Evolutionary conservation across 2,329 filamentous ascomycete genomes (phyloP).

Genomic region (Furcasterigmium furcatum): DNA sequence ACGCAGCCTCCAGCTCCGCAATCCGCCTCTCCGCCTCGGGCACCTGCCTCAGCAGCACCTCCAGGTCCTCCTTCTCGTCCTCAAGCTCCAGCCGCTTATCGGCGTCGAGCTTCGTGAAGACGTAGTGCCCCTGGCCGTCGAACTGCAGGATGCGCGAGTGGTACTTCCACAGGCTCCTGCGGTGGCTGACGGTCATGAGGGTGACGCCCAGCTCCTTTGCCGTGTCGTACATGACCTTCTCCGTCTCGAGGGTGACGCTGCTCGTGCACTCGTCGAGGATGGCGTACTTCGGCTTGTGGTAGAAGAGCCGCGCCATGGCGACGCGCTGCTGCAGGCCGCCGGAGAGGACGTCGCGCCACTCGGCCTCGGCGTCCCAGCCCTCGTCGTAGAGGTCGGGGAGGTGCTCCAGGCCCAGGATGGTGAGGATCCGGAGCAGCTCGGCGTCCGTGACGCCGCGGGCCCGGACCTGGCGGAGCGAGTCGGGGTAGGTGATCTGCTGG

Average conservation of each 20-base stretch:
- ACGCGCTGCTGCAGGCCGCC: slow-evolving; percentile 93
- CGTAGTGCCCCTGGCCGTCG: slow-evolving; percentile 86
- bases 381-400: slow-evolving; percentile 73
- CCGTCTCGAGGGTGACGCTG: slow-evolving; percentile 90
- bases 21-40: slow-evolving; percentile 86
- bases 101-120: slow-evolving; percentile 88
- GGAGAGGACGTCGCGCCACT: slow-evolving; percentile 93
- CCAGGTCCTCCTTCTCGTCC: slow-evolving; percentile 94
- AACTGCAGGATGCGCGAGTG: slow-evolving; percentile 94
- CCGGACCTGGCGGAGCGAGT: slow-evolving; percentile 83
- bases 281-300: slow-evolving; percentile 87
- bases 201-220: slow-evolving; percentile 90
- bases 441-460: slow-evolving; percentile 78
- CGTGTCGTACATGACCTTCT: slow-evolving; percentile 95
- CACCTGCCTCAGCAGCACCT: slow-evolving; percentile 78
- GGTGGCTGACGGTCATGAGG: slow-evolving; percentile 93
- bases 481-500: slow-evolving; percentile 96
- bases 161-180: slow-evolving; percentile 93
- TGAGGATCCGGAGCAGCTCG: slow-evolving; percentile 74
- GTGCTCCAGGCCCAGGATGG: slow-evolving; percentile 76
- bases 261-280: slow-evolving; percentile 97
- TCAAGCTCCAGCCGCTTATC: slow-evolving; percentile 81
- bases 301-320: slow-evolving; percentile 93
- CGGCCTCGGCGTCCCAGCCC: slow-evolving; percentile 90
- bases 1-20: slow-evolving; percentile 64